Evolutionary conservation across 2,329 filamentous ascomycete species (phyloP), one percentile per base, ranked within the genome.

Genomic region (Bipolaris bicolor): DNA sequence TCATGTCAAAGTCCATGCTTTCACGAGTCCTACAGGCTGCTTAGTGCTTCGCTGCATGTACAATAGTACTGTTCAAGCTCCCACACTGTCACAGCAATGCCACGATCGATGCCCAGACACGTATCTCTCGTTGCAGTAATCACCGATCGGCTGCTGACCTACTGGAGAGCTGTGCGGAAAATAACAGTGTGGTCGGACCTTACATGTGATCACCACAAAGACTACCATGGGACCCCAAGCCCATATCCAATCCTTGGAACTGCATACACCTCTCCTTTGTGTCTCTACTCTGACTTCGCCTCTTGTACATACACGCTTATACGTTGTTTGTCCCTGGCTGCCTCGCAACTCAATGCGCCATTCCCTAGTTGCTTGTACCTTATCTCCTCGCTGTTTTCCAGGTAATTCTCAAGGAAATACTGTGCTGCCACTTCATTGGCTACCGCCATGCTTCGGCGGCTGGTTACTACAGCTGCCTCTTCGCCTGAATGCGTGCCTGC

Each of bases 401-500:
- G 20, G 13, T 44, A 54, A 4, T 54, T 47, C 16, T 57, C 50
- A 13, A 57, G 48, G 24, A 57, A 57, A 33, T 54, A 54, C 39
- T 47, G 39, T 39, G 55, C 55, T 9, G 55, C 50, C n/a, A 57
- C 29, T 20, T 57, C 50, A 3, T 57, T 57, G 9, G 55, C 55
- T 39, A 37, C 39, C 37, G 44, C 36, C 44, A 57, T 44, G 11
- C 29, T 57, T 13, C 18, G 20, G 37, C 50, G 45, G n/a, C 31
- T 39, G 3, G 44, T 45, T 16, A 54, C 44, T 9, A 49, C 39
- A 18, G 39, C 40, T 16, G 31, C 43, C 22, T 54, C 55, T 15
- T 54, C 55, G 13, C 45, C 36, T 16, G 45, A 29, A 5, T 54
- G 43, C 13, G 31, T 36, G 37, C 36, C 45, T 7, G 47, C 40